Percentiles rank a stretch among this genome's conserved stretches.
Conservation (phyloP, 208 protist species). For the Porcisia hertigi region DNA sequence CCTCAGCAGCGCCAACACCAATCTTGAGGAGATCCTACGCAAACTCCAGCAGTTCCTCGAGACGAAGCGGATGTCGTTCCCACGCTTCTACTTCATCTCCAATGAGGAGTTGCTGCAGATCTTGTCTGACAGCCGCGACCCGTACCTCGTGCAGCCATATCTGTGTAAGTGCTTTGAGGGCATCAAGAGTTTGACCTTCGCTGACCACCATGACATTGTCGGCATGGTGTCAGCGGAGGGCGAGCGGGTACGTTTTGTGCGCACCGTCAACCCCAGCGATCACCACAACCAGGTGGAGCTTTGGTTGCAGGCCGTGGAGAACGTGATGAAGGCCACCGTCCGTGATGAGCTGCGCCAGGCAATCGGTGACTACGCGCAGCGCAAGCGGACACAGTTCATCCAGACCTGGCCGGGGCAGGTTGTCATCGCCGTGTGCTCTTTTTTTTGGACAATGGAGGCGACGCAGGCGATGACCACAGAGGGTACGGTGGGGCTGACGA, state of each 20-base stretch:
- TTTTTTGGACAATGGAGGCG: constrained; percentile 95
- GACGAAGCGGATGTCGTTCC: constrained; percentile 97
- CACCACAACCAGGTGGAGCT: constrained; percentile 94
- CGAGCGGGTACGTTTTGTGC: constrained; percentile 84
- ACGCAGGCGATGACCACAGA: constrained; percentile 88
- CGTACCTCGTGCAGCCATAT: constrained; percentile 94
- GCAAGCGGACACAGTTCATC: constrained; percentile 90
- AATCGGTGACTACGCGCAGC: constrained; percentile 82
- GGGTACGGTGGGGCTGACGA: constrained; percentile 82
- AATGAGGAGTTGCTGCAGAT: constrained; percentile 97
- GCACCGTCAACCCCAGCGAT: constrained; percentile 85
- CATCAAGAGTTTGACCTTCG: constrained; percentile 93
- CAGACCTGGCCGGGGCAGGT: constrained; percentile 93
- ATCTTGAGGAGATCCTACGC: constrained; percentile 95
- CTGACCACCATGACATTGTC: constrained; percentile 90
- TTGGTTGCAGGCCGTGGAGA: constrained; percentile 95
- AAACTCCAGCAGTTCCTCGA: constrained; percentile 98
- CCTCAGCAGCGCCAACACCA: constrained; percentile 91
- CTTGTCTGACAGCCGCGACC: constrained; percentile 95
- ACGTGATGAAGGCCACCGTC: constrained; percentile 89
- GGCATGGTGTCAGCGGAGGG: constrained; percentile 93
- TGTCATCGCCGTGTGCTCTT: constrained; percentile 87
- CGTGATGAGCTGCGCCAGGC: constrained; percentile 85
- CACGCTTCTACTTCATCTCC: constrained; percentile 98
- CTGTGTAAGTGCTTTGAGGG: constrained; percentile 97